Percentiles rank a stretch among this genome's conserved stretches.
Conservation (phyloP, 495 filamentous ascomycete genomes). For the Penicillium crystallinum region DNA sequence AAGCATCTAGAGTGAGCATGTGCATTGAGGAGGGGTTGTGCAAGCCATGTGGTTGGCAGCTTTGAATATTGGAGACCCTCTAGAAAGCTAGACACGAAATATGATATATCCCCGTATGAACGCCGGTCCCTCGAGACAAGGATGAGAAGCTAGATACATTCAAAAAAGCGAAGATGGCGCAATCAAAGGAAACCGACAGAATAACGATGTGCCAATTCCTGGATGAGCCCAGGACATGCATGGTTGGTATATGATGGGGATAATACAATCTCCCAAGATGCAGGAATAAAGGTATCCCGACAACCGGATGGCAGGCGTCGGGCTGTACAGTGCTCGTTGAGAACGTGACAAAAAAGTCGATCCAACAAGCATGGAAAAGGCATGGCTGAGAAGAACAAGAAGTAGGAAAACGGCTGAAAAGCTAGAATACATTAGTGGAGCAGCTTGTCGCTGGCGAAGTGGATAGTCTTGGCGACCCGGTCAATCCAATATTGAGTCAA, state of each 20-base stretch:
- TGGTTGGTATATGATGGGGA: slow-evolving; percentile 16
- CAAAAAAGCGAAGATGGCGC: not conserved
- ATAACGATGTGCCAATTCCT: not conserved
- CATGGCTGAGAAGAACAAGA: slow-evolving; percentile 9
- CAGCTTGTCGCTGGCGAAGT: slow-evolving; percentile 58
- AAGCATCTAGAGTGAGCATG: not conserved
- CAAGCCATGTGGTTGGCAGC: not conserved
- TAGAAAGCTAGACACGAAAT: not conserved
- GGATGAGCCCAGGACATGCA: slow-evolving; percentile 6
- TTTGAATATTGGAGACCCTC: not conserved
- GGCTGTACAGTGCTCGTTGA: slow-evolving; percentile 24
- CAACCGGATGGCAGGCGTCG: not conserved
- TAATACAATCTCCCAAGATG: slow-evolving; percentile 13
- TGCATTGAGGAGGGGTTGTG: not conserved
- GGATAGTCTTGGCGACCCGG: slow-evolving; percentile 65
- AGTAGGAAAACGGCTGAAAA: slow-evolving; percentile 2
- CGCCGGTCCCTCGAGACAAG: slow-evolving; percentile 4
- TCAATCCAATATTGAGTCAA: slow-evolving; percentile 64
- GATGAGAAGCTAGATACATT: slow-evolving; percentile 7
- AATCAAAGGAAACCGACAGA: not conserved
- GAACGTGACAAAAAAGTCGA: slow-evolving; percentile 3
- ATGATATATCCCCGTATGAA: slow-evolving; percentile 9
- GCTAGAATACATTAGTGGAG: slow-evolving; percentile 30
- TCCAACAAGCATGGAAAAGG: slow-evolving; percentile 6
- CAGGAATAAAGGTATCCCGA: slow-evolving; percentile 8